phyloP scores from a whole-genome alignment of 768 basidiomycete genomes.

The Tylopilus vinaceipallidus region DNA sequence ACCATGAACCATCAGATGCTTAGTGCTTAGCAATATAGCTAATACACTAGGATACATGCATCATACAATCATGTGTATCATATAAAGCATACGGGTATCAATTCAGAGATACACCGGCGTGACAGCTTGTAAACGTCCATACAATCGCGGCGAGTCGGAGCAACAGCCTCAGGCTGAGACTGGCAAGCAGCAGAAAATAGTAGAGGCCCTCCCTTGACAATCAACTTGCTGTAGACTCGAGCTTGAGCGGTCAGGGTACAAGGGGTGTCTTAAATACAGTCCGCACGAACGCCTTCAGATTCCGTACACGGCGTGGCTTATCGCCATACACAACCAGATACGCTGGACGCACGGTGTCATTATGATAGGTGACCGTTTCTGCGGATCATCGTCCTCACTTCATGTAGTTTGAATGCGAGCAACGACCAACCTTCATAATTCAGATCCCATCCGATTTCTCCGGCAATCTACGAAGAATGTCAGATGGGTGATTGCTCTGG shows the following conservation, averaged over 20 bases:
- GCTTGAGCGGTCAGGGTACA: constrained; percentile 15
- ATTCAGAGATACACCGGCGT: neutral
- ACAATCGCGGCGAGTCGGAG: neutral
- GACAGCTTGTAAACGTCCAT: constrained; percentile 12
- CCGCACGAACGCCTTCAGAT: constrained; percentile 28
- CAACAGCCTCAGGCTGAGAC: too few species aligned
- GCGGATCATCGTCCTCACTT: neutral
- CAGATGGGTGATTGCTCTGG: neutral
- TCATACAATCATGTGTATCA: constrained; percentile 19
- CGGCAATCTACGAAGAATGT: constrained; percentile 44
- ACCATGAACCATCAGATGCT: too few species aligned
- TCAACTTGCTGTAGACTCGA: neutral
- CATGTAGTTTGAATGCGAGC: neutral
- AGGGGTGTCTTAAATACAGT: constrained; percentile 33
- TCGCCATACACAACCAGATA: constrained; percentile 62
- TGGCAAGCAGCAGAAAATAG: neutral
- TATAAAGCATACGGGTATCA: too few species aligned
- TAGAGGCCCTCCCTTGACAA: neutral
- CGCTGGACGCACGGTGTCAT: constrained; percentile 66
- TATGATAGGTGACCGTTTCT: constrained; percentile 65
- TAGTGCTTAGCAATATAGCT: neutral
- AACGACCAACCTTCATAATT: constrained; percentile 50
- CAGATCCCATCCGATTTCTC: constrained; percentile 60
- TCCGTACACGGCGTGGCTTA: constrained; percentile 17
- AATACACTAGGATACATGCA: constrained; percentile 10